phyloP scores from a whole-genome alignment of 306 rosid genomes.

The Chamaecrista fasciculata region DNA sequence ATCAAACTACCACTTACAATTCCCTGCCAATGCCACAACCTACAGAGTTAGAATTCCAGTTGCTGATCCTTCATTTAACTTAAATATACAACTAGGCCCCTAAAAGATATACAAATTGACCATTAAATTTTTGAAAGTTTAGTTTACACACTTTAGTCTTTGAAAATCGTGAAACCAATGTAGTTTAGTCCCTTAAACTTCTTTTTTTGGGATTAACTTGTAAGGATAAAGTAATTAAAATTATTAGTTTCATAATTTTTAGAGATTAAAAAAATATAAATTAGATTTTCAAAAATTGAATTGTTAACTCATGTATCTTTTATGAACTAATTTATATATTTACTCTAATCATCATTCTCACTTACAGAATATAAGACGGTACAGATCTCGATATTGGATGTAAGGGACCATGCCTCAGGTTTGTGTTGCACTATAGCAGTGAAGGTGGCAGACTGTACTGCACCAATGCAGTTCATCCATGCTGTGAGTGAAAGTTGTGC shows the following conservation, averaged over 20 bases:
- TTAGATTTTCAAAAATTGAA: too few relatives aligned
- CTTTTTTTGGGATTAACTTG: too few relatives aligned
- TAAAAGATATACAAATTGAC: too few relatives aligned
- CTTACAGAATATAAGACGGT: constrained; percentile 36
- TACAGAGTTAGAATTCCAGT: neutral
- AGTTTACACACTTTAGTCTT: too few relatives aligned
- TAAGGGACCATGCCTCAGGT: constrained; percentile 28
- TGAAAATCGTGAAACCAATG: too few relatives aligned
- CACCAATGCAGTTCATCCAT: constrained; percentile 43
- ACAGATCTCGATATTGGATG: constrained; percentile 32
- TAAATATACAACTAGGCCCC: too few relatives aligned
- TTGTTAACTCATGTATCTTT: neutral
- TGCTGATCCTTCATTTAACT: neutral
- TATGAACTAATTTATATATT: too few relatives aligned
- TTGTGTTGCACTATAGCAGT: constrained; percentile 30
- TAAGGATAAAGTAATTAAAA: too few relatives aligned
- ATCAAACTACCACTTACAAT: constrained; percentile 26
- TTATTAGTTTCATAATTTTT: too few relatives aligned
- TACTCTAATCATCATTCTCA: neutral
- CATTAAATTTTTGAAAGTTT: too few relatives aligned
- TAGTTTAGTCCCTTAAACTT: too few relatives aligned
- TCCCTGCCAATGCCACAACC: constrained; percentile 21
- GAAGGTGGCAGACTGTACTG: constrained; percentile 42
- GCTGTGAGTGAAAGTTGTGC: constrained; percentile 48
- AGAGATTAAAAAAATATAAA: too few relatives aligned